These are phyloP conservation scores for Endoconidiophora laricicola DNA, from an alignment of 2,329 filamentous ascomycete species.

Conservation along the genomic window DNA sequence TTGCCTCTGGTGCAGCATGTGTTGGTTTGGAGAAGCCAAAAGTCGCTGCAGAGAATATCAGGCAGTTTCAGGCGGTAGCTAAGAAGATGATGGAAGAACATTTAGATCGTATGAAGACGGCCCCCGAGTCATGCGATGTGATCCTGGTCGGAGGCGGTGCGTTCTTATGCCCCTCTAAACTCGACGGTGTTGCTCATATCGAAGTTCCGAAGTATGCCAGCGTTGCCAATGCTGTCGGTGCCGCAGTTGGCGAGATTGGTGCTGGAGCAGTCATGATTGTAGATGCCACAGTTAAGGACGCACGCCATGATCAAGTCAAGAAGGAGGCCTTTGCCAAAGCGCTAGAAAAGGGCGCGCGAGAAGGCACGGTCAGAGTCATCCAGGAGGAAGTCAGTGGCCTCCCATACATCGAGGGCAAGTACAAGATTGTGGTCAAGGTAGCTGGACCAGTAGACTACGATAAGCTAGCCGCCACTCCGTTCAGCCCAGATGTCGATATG, in stretches of 20 bases:
- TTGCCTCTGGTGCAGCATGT: constrained; percentile 14
- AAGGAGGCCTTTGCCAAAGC: constrained; percentile 14
- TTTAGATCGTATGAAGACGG: constrained; percentile 16
- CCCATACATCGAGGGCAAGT: constrained; percentile 16
- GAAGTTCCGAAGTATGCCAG: constrained; percentile 14
- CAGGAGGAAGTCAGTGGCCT: constrained; percentile 15
- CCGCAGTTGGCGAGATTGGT: constrained; percentile 16
- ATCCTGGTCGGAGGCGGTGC: constrained; percentile 17
- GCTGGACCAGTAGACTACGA: constrained; percentile 14
- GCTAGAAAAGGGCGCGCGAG: constrained; percentile 13
- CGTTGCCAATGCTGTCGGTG: constrained; percentile 16
- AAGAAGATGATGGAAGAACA: constrained; percentile 15
- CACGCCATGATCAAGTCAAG: constrained; percentile 13
- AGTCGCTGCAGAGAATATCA: constrained; percentile 15
- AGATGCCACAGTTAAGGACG: constrained; percentile 13
- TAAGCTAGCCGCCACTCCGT: constrained; percentile 11
- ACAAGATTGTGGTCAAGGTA: constrained; percentile 15
- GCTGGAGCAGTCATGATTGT: constrained; percentile 15
- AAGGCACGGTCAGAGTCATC: constrained; percentile 13
- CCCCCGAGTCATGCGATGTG: constrained; percentile 15
- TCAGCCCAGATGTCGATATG: background rate
- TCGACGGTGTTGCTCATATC: constrained; percentile 15
- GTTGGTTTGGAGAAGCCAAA: constrained; percentile 16
- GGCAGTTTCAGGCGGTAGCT: constrained; percentile 9
- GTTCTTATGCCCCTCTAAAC: constrained; percentile 14